These are phyloP conservation scores for Acer yangbiense DNA, from an alignment of 345 rosid genomes.

Conservation along the genomic window DNA sequence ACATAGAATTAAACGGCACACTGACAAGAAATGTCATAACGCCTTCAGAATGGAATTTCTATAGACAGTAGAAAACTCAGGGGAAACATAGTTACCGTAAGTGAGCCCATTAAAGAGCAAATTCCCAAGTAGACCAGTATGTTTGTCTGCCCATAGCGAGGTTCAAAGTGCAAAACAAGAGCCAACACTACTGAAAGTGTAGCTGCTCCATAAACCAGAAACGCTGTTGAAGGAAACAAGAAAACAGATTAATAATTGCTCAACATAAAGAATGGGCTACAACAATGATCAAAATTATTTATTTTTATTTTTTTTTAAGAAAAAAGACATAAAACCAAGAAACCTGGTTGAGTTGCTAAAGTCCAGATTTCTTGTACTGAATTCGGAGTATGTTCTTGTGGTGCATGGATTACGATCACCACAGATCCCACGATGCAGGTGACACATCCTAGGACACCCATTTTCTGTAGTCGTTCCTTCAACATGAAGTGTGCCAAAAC, in stretches of 20 bases:
- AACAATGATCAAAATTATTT: conserved; percentile 5
- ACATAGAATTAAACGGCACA: background rate
- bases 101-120: conserved; percentile 84
- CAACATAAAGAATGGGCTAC: conserved; percentile 7
- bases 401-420: conserved; percentile 85
- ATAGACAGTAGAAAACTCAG: background rate
- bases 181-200: conserved; percentile 68
- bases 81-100: conserved; percentile 52
- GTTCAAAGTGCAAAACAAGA: conserved; percentile 83
- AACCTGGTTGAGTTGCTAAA: conserved; percentile 86
- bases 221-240: conserved; percentile 55
- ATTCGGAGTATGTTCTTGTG: conserved; percentile 76
- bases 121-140: conserved; percentile 83
- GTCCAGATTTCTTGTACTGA: conserved; percentile 85
- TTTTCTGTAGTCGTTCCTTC: conserved; percentile 68
- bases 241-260: conserved; percentile 13
- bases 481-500: conserved; percentile 83
- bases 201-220: conserved; percentile 69
- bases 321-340: background rate
- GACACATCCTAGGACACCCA: conserved; percentile 87
- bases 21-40: background rate
- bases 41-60: background rate
- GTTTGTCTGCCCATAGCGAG: conserved; percentile 81
- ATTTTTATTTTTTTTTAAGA: background rate
- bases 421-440: conserved; percentile 89